Percentiles rank a stretch among this genome's conserved stretches.
Conservation (phyloP, 495 filamentous ascomycete species). For the Cercophora sp. region DNA sequence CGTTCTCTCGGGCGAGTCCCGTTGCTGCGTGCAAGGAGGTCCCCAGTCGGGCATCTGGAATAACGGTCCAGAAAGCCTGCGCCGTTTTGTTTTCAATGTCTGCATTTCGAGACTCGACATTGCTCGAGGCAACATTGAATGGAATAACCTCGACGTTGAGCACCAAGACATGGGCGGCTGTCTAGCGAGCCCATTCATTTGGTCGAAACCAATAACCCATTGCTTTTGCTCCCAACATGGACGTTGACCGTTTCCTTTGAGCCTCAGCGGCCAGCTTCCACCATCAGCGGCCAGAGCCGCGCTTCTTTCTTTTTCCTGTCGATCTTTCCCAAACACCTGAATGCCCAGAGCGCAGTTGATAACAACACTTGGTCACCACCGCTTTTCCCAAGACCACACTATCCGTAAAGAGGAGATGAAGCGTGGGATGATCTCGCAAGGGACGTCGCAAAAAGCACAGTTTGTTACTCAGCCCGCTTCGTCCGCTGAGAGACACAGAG, state of each 20-base stretch:
- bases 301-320: background rate
- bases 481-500: too few species aligned
- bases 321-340: background rate
- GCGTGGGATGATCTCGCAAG: too few species aligned
- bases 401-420: too few species aligned
- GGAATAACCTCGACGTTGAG: background rate
- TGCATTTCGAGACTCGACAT: too few species aligned
- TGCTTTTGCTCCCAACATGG: background rate
- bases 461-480: too few species aligned
- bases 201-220: background rate
- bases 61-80: too few species aligned
- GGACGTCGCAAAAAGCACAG: too few species aligned
- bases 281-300: background rate
- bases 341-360: too few species aligned
- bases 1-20: background rate
- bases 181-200: background rate
- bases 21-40: background rate
- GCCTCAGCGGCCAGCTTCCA: background rate
- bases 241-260: background rate
- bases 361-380: too few species aligned
- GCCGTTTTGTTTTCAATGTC: too few species aligned
- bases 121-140: too few species aligned
- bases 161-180: background rate
- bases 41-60: background rate
- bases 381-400: too few species aligned